These are phyloP conservation scores for Ustilago nuda DNA, from an alignment of 1,284 basidiomycete species.

Conservation along the genomic window DNA sequence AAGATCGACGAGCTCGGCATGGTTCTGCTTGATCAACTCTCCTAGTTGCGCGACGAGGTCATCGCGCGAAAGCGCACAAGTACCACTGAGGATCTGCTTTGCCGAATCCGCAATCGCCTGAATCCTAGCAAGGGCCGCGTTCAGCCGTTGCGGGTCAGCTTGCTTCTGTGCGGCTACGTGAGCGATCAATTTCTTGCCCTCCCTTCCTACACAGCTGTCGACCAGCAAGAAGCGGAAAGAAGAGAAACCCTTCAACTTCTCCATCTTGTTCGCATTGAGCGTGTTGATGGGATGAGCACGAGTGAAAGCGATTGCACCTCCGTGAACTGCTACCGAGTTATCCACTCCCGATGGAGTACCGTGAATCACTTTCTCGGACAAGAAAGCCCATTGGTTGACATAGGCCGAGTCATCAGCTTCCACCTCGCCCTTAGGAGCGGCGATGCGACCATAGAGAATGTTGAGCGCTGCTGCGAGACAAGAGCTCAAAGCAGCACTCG, in stretches of 20 bases:
- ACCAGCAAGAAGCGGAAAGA: slow-evolving; percentile 82
- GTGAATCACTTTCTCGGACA: slow-evolving; percentile 95
- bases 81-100: slow-evolving; percentile 41
- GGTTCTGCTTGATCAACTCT: slow-evolving; percentile 82
- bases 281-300: slow-evolving; percentile 77
- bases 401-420: slow-evolving; percentile 75
- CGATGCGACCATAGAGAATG: slow-evolving; percentile 72
- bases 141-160: slow-evolving; percentile 72
- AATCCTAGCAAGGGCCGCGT: slow-evolving; percentile 47
- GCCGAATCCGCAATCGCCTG: slow-evolving; percentile 58
- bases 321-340: slow-evolving; percentile 92
- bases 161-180: slow-evolving; percentile 81
- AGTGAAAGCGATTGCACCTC: slow-evolving; percentile 91
- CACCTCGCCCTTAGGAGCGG: slow-evolving; percentile 69
- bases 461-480: slow-evolving; percentile 86
- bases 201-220: slow-evolving; percentile 89
- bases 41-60: slow-evolving; percentile 41
- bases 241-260: slow-evolving; percentile 81
- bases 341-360: slow-evolving; percentile 98
- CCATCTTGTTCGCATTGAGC: slow-evolving; percentile 79
- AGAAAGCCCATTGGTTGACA: slow-evolving; percentile 92
- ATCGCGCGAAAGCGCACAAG: slow-evolving; percentile 26
- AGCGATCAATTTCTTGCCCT: slow-evolving; percentile 94
- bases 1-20: slow-evolving; percentile 83
- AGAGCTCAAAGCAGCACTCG: slow-evolving; percentile 92